Conservation (phyloP, 2,329 filamentous ascomycete genomes). For the Phoma sp. region DNA sequence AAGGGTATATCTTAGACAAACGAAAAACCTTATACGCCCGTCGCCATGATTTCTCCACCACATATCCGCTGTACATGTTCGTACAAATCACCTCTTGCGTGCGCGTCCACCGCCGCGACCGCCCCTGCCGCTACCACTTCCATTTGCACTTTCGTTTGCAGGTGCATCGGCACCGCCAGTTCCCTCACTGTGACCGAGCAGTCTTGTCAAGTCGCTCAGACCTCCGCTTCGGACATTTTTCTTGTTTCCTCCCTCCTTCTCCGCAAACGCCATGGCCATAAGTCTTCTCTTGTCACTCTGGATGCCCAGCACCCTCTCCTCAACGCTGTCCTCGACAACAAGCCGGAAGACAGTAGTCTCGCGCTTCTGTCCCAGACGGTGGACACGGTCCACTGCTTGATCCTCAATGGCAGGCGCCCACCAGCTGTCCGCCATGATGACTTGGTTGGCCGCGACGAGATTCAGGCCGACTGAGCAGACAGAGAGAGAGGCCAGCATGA, state of each 20-base stretch:
- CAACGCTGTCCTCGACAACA: slow-evolving; percentile 79
- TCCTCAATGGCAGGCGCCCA: slow-evolving; percentile 93
- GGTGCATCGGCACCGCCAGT: neutral
- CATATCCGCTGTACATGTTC: neutral
- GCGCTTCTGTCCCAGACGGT: slow-evolving; percentile 81
- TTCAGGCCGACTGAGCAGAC: slow-evolving; percentile 89
- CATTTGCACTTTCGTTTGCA: neutral
- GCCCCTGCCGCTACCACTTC: neutral
- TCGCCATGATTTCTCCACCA: neutral
- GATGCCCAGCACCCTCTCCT: slow-evolving; percentile 79
- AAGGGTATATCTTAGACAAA: neutral
- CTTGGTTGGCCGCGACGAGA: slow-evolving; percentile 83
- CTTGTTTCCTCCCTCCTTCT: slow-evolving; percentile 68
- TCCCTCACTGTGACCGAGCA: slow-evolving; percentile 39
- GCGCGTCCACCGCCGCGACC: neutral
- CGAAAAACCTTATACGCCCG: neutral
- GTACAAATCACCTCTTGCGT: slow-evolving; percentile 1
- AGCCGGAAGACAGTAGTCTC: slow-evolving; percentile 81
- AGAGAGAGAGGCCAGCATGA: slow-evolving; percentile 81
- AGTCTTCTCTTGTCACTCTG: slow-evolving; percentile 80
- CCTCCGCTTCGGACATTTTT: slow-evolving; percentile 50
- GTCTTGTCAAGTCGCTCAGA: slow-evolving; percentile 51
- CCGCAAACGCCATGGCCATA: slow-evolving; percentile 79
- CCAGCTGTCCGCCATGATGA: slow-evolving; percentile 84
- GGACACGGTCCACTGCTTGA: slow-evolving; percentile 87